phyloP scores from a whole-genome alignment of 768 basidiomycete genomes.

The Pulveroboletus sp. region DNA sequence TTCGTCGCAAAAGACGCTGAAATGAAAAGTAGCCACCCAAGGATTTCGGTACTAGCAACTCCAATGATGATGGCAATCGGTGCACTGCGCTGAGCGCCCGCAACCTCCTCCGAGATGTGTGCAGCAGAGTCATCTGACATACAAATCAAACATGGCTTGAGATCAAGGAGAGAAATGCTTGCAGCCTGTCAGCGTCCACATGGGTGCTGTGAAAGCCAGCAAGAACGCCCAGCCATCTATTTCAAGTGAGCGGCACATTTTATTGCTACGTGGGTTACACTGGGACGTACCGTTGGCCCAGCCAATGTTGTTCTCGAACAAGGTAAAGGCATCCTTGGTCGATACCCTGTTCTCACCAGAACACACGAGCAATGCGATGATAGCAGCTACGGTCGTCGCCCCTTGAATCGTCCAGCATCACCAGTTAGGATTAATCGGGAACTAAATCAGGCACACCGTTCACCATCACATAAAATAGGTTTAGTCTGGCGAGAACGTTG shows the following conservation, averaged over 20 bases:
- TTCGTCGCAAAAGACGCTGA: conserved; percentile 62
- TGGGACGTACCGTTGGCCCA: conserved; percentile 54
- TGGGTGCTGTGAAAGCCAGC: conserved; percentile 68
- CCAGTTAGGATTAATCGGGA: not conserved
- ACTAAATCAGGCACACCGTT: conserved; percentile 46
- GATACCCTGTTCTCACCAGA: conserved; percentile 60
- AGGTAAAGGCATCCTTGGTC: conserved; percentile 63
- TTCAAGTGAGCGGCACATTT: not conserved
- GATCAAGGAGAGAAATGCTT: conserved; percentile 18
- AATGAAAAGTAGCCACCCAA: conserved; percentile 67
- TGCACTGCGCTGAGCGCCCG: conserved; percentile 60
- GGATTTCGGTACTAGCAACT: conserved; percentile 2
- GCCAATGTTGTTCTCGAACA: conserved; percentile 70
- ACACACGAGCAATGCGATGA: conserved; percentile 55
- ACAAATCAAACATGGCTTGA: not conserved
- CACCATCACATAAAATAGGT: conserved; percentile 65
- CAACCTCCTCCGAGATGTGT: conserved; percentile 70
- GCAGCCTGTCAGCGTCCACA: conserved; percentile 84
- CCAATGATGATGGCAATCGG: conserved; percentile 59
- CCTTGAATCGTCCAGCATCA: conserved; percentile 36
- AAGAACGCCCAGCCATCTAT: conserved; percentile 76
- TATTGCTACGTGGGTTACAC: not conserved
- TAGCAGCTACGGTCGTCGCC: conserved; percentile 62
- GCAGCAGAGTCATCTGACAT: conserved; percentile 69
- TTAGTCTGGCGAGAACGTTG: conserved; percentile 60